Base-by-base conservation (phyloP, 2,329 filamentous ascomycete species). In the Aspergillus tubingensis region DNA sequence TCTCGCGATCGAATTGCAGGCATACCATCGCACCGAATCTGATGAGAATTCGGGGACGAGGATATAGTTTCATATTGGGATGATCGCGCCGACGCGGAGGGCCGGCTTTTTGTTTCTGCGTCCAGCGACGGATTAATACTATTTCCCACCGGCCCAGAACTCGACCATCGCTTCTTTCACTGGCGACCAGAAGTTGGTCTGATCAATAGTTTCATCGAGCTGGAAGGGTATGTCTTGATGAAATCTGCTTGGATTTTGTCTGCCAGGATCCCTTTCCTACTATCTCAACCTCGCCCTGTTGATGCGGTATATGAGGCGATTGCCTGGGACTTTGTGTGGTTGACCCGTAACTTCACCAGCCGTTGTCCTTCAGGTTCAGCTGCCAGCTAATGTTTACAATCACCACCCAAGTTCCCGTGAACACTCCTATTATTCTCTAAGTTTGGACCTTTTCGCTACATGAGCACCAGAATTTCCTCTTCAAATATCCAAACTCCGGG, bases 31-130 rank as follows among this genome's bases (percentile, higher is more conserved):
- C 50, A 50, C 59, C 59, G 60, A 53, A 50, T 61, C 54, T 62
- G 57, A 51, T 52, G 53, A 59, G 21, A 59, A 60, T 60, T 65
- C 58, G 60, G 57, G 62, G 62, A 57, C 51, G 61, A 61, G 47
- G 51, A 69, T 72, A 64, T 70, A 63, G 68, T 70, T 70, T 63
- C 68, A 68, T 72, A 66, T 60, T 69, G 60, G 67, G 70, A 70
- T 74, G 68, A 72, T 75, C 68, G 66, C 61, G 66, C 67, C 66
- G 65, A 65, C 64, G 71, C 74, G 73, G 74, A 73, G 72, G 66
- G 57, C 70, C 72, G 74, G 74, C 72, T 67, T 76, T 76, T 76
- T 71, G 72, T 76, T 76, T 76, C 74, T 76, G 74, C 74, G 74
- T 73, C 66, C 70, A 67, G 67, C 67, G 68, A 68, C 74, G 74